Evolutionary conservation across 2,329 filamentous ascomycete species (phyloP), one percentile per base, ranked within the genome.

Genomic region (Paracorniculantispora psalliotae): DNA sequence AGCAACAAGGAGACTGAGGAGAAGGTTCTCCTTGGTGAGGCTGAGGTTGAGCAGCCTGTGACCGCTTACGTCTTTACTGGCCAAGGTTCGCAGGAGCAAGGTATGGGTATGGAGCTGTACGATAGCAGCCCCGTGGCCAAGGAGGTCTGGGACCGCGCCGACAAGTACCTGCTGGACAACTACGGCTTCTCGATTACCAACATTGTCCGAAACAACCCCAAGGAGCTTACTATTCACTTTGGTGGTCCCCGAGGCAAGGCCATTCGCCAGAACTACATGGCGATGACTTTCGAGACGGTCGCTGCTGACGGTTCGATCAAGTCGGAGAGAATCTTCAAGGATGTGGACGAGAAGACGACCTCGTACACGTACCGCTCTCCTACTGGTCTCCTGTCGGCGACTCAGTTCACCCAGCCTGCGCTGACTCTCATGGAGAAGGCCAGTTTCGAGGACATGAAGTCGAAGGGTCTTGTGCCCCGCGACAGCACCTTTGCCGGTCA

Each of bases 91-190:
- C 96, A 99, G 75, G 94, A 99, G 75, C 94, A 99, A 75, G 94
- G 94, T 63, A 99, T 99, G 94, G 94, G 94, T 76, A 99, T 99
- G 94, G 94, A 97, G 70, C 82, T 99, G 54, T 99, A 99, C 73
- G 89, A 83, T 69, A 96, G 88, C 81, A 97, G 94, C 72, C 80
- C 88, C 39, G 94, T 99, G 21, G 96, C 94, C 63, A 92, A 92
- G 79, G 93, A 96, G 68, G 94, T 99, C 54, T 99, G 94, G 94
- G 94, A 97, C 73, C 87, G 92, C 61, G 96, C 94, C 53, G 94
- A 99, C 77, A 96, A 91, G 76, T 96, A 99, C 73, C 93, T 99
- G 73, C 87, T 97, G 79, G 93, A 97, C 77, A 97, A 96, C 73
- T 99, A 99, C 78, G 94, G 90, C 68, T 96, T 99, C 70, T 92